These are phyloP conservation scores for Mycena epipterygia DNA, from an alignment of 768 basidiomycete genomes.

Conservation along the genomic window DNA sequence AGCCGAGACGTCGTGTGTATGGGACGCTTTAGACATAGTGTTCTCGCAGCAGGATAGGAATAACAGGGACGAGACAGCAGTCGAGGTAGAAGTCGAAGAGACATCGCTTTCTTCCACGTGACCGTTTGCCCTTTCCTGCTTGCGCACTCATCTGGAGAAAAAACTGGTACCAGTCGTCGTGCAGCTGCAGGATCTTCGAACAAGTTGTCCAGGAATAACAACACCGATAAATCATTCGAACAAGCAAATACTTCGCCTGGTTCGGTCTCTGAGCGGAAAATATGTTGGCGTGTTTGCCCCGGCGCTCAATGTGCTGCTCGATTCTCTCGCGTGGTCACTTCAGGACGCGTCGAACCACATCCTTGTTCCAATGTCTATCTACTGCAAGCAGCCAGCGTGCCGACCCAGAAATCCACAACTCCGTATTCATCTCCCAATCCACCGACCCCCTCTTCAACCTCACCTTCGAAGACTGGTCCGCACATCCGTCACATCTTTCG, in stretches of 20 bases:
- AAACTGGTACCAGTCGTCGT: too few relatives aligned
- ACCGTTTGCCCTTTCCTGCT: background rate
- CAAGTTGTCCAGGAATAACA: too few relatives aligned
- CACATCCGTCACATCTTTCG: slow-evolving; percentile 7
- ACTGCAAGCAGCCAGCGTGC: background rate
- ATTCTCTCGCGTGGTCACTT: background rate
- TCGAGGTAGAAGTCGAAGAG: slow-evolving; percentile 15
- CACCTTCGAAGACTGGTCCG: slow-evolving; percentile 90
- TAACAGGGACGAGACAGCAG: background rate
- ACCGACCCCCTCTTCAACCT: slow-evolving; percentile 92
- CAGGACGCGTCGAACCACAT: background rate
- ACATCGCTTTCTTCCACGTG: slow-evolving; percentile 1
- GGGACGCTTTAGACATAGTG: background rate
- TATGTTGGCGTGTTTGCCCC: too few relatives aligned
- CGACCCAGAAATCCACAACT: slow-evolving; percentile 47
- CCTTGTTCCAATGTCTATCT: background rate
- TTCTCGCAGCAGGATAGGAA: background rate
- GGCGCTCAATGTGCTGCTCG: too few relatives aligned
- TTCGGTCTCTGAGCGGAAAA: too few relatives aligned
- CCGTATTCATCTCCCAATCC: slow-evolving; percentile 82
- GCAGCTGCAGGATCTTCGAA: background rate
- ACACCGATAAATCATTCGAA: too few relatives aligned
- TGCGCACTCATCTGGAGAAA: background rate
- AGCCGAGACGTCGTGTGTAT: slow-evolving; percentile 37
- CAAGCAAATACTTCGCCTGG: too few relatives aligned